These are phyloP conservation scores for Suillus americanus DNA, from an alignment of 768 basidiomycete genomes.

Conservation along the genomic window DNA sequence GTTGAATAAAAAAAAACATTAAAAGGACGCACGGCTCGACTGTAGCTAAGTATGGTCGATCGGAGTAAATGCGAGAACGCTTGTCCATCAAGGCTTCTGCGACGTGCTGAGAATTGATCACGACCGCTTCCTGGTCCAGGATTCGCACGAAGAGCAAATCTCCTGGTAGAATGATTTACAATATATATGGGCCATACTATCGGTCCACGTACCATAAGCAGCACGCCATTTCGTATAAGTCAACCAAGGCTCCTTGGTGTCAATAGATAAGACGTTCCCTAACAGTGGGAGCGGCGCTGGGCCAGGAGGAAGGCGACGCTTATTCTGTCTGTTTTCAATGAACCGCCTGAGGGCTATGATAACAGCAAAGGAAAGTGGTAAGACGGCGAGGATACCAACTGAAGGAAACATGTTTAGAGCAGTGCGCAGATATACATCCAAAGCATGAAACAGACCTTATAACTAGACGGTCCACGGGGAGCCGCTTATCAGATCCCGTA, in stretches of 20 bases:
- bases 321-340: not conserved
- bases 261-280: slow-evolving; percentile 1
- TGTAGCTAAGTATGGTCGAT: slow-evolving; percentile 8
- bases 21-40: not conserved
- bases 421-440: not conserved
- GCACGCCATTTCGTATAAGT: slow-evolving; percentile 2
- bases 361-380: not conserved
- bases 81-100: slow-evolving; percentile 9
- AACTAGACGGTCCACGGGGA: not conserved
- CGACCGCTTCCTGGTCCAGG: not conserved
- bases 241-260: slow-evolving; percentile 2
- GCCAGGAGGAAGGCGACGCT: slow-evolving; percentile 1
- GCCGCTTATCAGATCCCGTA: not conserved
- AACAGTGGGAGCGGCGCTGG: slow-evolving; percentile 5
- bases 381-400: not conserved
- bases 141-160: slow-evolving; percentile 2
- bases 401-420: not conserved
- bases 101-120: slow-evolving; percentile 4
- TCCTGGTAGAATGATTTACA: not conserved
- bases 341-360: not conserved
- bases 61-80: slow-evolving; percentile 9
- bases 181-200: not conserved
- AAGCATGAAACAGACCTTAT: not conserved
- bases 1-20: not conserved
- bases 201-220: slow-evolving; percentile 1